Evolutionary conservation across 345 rosid species (phyloP).

Genomic region (Clausena lansium): DNA sequence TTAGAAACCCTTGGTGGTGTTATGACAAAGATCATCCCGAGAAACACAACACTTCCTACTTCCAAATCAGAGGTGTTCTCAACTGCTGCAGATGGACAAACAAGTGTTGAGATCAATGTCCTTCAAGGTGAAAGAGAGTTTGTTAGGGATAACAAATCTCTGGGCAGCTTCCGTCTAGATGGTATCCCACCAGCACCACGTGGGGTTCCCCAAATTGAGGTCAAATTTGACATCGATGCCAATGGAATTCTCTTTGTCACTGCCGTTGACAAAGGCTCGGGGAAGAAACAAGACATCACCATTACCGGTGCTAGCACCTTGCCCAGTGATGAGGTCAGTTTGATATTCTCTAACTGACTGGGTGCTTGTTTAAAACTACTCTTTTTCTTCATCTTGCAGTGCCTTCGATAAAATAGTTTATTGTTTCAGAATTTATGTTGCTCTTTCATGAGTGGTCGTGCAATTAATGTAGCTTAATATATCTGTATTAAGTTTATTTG

Average conservation of each 20-base stretch:
- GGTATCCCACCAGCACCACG: slow-evolving; percentile 90
- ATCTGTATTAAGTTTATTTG: neutral
- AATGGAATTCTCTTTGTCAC: slow-evolving; percentile 86
- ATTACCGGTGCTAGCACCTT: slow-evolving; percentile 90
- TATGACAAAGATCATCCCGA: slow-evolving; percentile 94
- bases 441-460: neutral
- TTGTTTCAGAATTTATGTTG: too few species aligned
- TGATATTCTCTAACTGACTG: neutral
- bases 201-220: slow-evolving; percentile 94
- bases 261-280: slow-evolving; percentile 84
- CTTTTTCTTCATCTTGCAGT: neutral
- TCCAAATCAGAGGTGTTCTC: slow-evolving; percentile 99
- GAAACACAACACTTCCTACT: slow-evolving; percentile 92
- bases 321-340: slow-evolving; percentile 49
- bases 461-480: neutral
- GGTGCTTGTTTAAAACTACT: neutral
- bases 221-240: slow-evolving; percentile 93
- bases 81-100: slow-evolving; percentile 98
- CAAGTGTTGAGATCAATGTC: slow-evolving; percentile 96
- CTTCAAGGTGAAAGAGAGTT: slow-evolving; percentile 98
- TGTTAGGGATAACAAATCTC: slow-evolving; percentile 90
- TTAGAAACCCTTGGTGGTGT: slow-evolving; percentile 97
- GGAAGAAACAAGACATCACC: slow-evolving; percentile 95
- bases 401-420: neutral
- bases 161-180: slow-evolving; percentile 72